Evolutionary conservation across 2,329 filamentous ascomycete species (phyloP), one percentile per base, ranked within the genome.

Genomic region (Capronia americana): DNA sequence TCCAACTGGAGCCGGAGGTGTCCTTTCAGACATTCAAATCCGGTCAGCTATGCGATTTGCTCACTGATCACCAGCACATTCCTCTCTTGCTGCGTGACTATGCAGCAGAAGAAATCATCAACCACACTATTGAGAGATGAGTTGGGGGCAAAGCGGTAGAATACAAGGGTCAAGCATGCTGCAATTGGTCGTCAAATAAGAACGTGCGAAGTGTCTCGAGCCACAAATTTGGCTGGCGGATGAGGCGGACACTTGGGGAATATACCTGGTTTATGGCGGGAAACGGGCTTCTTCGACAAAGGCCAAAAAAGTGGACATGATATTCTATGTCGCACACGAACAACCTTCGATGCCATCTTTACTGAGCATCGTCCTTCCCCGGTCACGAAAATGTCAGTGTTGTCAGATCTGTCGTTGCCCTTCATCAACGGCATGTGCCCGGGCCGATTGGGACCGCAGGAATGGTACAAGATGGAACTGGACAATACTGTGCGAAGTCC

Each of bases 41-140:
- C 67, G 60, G 64, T 69, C 53, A 69, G 67, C 64, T 64, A 58
- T 61, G 57, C 44, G 46, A 59, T 48, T 61, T 56, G 60, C 60
- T 56, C 60, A 44, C 46, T 53, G 58, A 17, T 60, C 57, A 60
- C 57, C 57, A 57, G 56, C 65, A 63, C 56, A 63, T 44, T 55
- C 56, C 44, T 53, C 56, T 30, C 38, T 54, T 8, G 59, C 32
- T 54, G 60, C 59, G 67, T 69, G 67, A 64, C 64, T 59, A 64
- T 51, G 67, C 61, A 69, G 58, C 28, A 28, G 48, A 61, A 61
- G 28, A 54, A 28, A 51, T 38, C 24, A 61, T 38, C 57, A 50
- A 59, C 26, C 5, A 50, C 26, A 20, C 14, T 46, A 20, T 26
- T 51, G 48, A 20, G 46, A 59, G 44, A 50, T 23, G 38, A 23